Base-by-base conservation (phyloP, 768 basidiomycete species). In the Podaxis mareebaensis region DNA sequence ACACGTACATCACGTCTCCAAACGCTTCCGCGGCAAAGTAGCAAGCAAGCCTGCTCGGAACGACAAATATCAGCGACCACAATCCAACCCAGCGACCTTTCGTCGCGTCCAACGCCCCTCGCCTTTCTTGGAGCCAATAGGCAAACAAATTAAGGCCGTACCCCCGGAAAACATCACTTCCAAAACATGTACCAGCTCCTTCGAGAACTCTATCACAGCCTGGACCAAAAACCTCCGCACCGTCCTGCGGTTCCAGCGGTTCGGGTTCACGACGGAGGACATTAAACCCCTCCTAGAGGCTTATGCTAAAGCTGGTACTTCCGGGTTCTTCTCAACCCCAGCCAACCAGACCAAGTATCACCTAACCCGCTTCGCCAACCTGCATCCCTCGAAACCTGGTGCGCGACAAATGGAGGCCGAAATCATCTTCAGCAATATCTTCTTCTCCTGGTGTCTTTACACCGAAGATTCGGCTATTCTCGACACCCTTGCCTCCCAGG, bases 391-490 rank as follows among this genome's bases (percentile, higher is more conserved):
- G 17, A 38, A 46, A 15, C 46, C 33, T 6, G 24, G 12, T 15
- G 28, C 22, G 10, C 54, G 54, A 2, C 61, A 38, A 20, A 36
- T 46, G 12, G 61, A 56, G 3, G 61, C 61, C 0, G 54, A 63
- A 40, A 57, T 63, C 33, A 63, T 33, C 3, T 56, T 57, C 48
- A 55, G 53, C 44, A 63, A 51, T 17, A 57, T 63, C 24, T 63
- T 63, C 30, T 63, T 63, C 20, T 56, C 61, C 8, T 63, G 61
- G 59, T 11, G 20, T 26, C 40, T 13, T 10, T 8, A 46, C 33
- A 42, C 22, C 10, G 20, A 38, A 26, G 56, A 42, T 28, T 58
- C 56, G 3, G 42, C 33, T 20, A 12, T 56, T 8, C 61, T 56
- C 44, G 28, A 54, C 30, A 7, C 17, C 0, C 44, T 57, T 24